phyloP scores from a whole-genome alignment of 2,329 filamentous ascomycete genomes.

The Claviceps purpurea region DNA sequence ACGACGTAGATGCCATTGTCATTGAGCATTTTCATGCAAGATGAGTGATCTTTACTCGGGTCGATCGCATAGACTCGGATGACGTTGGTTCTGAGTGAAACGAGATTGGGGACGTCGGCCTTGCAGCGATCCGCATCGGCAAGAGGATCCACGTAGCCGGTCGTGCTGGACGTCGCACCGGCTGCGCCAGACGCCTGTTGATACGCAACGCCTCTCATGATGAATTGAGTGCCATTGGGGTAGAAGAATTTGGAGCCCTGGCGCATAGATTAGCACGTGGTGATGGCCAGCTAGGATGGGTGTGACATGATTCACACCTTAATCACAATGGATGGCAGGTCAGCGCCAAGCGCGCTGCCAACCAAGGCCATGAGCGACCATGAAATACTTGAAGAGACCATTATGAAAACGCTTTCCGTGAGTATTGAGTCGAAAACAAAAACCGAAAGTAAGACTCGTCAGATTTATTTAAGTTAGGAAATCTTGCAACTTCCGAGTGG shows the following conservation, averaged over 20 bases:
- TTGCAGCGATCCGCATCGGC: slow-evolving; percentile 57
- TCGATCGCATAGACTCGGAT: slow-evolving; percentile 94
- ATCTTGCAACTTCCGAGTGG: not conserved
- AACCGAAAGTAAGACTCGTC: not conserved
- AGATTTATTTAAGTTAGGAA: not conserved
- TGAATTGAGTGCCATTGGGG: slow-evolving; percentile 54
- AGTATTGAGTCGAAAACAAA: no score
- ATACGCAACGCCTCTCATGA: slow-evolving; percentile 89
- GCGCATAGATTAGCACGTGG: slow-evolving; percentile 3
- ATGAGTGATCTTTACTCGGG: slow-evolving; percentile 61
- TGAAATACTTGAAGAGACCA: slow-evolving; percentile 20
- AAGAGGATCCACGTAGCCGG: slow-evolving; percentile 69
- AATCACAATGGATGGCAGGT: slow-evolving; percentile 48
- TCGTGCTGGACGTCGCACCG: slow-evolving; percentile 31
- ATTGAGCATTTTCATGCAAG: slow-evolving; percentile 73
- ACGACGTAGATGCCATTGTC: slow-evolving; percentile 91
- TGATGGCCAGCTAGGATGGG: not conserved
- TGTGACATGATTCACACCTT: slow-evolving; percentile 39
- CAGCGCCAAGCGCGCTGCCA: slow-evolving; percentile 27
- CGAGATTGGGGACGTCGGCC: slow-evolving; percentile 73
- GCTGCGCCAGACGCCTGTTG: slow-evolving; percentile 62
- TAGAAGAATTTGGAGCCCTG: slow-evolving; percentile 82
- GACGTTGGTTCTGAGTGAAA: slow-evolving; percentile 72
- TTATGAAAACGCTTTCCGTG: slow-evolving; percentile 9
- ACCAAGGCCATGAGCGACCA: slow-evolving; percentile 26